Percentiles rank a stretch among this genome's conserved stretches.
phyloP scores from a whole-genome alignment of 2,329 filamentous ascomycete genomes.

The Monilinia polystroma region DNA sequence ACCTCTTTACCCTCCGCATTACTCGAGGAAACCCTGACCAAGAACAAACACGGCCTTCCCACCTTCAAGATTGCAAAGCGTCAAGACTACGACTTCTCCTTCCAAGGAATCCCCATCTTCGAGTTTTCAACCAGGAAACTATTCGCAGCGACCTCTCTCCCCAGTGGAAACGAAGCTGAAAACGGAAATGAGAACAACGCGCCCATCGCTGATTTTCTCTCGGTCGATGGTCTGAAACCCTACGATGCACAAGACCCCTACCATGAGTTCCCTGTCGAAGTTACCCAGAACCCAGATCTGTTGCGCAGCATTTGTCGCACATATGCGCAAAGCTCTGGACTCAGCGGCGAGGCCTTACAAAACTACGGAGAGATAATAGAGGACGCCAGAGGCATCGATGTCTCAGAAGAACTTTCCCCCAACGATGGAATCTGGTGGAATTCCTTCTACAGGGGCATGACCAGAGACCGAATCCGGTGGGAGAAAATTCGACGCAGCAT shows the following conservation, averaged over 20 bases:
- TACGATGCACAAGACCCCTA: neutral
- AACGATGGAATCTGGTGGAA: slow-evolving; percentile 32
- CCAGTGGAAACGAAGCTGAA: neutral
- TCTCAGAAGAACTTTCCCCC: slow-evolving; percentile 16
- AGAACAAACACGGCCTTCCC: neutral
- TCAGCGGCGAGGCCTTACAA: neutral
- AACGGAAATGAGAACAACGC: neutral
- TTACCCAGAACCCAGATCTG: neutral
- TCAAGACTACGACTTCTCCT: slow-evolving; percentile 36
- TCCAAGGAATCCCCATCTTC: slow-evolving; percentile 36
- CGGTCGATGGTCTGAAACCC: neutral
- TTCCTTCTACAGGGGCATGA: slow-evolving; percentile 25
- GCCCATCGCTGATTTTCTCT: neutral
- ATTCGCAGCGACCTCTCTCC: neutral
- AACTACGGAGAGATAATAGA: neutral
- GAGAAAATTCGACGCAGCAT: slow-evolving; percentile 29
- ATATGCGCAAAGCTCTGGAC: neutral
- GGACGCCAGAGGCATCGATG: neutral
- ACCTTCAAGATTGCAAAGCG: slow-evolving; percentile 28
- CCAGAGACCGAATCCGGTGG: slow-evolving; percentile 30
- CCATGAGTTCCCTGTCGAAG: neutral
- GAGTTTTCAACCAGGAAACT: slow-evolving; percentile 30
- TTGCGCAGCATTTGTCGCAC: neutral
- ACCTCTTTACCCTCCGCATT: neutral
- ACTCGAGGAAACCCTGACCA: neutral